Base-by-base conservation (phyloP, 192 early-diverging fungal genomes). In the Chytriomyces confervae region DNA sequence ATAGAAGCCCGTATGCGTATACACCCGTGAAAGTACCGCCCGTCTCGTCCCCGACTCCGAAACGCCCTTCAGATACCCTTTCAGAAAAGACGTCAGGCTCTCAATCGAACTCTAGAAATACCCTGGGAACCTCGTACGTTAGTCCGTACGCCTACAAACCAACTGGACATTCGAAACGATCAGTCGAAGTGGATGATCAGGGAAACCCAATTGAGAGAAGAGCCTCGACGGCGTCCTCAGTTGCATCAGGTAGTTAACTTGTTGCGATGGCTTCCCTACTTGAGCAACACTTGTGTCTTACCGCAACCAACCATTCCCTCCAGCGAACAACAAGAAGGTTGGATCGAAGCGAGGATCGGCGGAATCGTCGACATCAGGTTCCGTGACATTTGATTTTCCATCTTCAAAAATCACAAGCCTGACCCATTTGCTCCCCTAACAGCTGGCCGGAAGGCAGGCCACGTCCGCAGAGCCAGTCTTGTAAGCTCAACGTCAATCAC, bases 121-220 rank as follows among this genome's bases (percentile, higher is more conserved):
- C 72, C 72, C 20, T 36, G 36, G 45, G 66, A 11, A 13, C 36
- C 36, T 20, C 23, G 6, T 74, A 76, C 50, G 64, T 76, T 45
- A 76, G 74, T 66, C 74, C 74, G 9, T 76, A 76, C 46, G 74
- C 74, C 20, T 76, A 76, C 49, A 29, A 64, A 16, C 74, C 74
- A 13, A 57, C 53, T n/a, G 20, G 16, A 57, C 53, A 57, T 57
- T 57, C 53, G 20, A 57, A 57, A 57, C 53, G 53, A n/a, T 57
- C 53, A n/a, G 53, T 57, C 16, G 53, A 57, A 13, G 53, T 20
- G 53, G 53, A 57, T 57, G 53, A n/a, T 20, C 16, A 57, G 20
- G 53, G 53, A 2, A 57, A 57, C 53, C 53, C 53, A 57, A 20
- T 57, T 20, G 53, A 57, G 20, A 13, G 53, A n/a, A 57, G 5